These are phyloP conservation scores for Penicillium canariense DNA, from an alignment of 495 filamentous ascomycete genomes.

Conservation along the genomic window DNA sequence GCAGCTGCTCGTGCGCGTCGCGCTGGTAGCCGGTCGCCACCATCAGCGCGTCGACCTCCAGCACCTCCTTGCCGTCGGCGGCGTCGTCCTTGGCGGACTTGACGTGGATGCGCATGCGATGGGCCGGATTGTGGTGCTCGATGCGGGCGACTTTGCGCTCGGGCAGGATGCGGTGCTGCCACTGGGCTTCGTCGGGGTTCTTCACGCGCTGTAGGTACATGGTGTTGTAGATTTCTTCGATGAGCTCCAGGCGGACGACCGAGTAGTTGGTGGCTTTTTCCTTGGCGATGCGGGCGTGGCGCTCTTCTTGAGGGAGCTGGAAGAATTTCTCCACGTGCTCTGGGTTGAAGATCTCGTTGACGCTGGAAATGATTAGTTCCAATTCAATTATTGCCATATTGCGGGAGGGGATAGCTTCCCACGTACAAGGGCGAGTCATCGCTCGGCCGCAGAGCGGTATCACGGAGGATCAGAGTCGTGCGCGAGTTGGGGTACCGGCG, in stretches of 20 bases:
- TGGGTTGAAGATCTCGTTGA: conserved; percentile 96
- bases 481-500: conserved; percentile 77
- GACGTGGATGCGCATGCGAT: conserved; percentile 41
- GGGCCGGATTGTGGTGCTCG: conserved; percentile 46
- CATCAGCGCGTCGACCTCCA: conserved; percentile 79
- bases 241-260: conserved; percentile 81
- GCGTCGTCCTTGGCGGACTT: conserved; percentile 26
- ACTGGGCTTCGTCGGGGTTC: conserved; percentile 64
- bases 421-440: conserved; percentile 71
- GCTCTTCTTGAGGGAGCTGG: conserved; percentile 57
- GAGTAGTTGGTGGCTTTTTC: conserved; percentile 88
- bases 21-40: conserved; percentile 85
- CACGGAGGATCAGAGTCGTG: conserved; percentile 72
- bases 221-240: conserved; percentile 80
- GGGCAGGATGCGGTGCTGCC: conserved; percentile 76
- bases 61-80: conserved; percentile 47
- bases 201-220: conserved; percentile 81
- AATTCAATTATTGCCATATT: too few species aligned
- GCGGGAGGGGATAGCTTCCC: too few species aligned
- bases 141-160: conserved; percentile 60
- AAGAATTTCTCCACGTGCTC: conserved; percentile 73
- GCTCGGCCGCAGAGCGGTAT: conserved; percentile 78
- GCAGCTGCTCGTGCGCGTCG: conserved; percentile 74
- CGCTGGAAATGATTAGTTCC: conserved; percentile 52
- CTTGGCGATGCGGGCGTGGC: conserved; percentile 57